A percentile compares a stretch with the other conserved stretches of the same genome.
Conservation (phyloP, 352 stramenopile species). For the Discostella stelligera region DNA sequence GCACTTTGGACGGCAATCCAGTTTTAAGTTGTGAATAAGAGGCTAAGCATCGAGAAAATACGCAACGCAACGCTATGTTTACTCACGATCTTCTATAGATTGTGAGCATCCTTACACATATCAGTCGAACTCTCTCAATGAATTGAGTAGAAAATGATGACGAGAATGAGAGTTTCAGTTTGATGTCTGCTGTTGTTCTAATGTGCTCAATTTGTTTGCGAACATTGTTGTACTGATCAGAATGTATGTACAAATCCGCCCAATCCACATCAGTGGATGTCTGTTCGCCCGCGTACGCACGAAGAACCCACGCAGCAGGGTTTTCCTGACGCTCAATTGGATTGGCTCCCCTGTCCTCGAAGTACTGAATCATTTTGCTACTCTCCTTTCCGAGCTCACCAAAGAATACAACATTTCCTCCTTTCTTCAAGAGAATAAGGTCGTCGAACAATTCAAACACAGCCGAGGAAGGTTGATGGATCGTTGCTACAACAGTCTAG, state of each 20-base stretch:
- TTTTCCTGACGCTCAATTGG: constrained; percentile 85
- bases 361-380: constrained; percentile 85
- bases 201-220: constrained; percentile 33
- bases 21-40: constrained; percentile 68
- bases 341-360: constrained; percentile 71
- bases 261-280: constrained; percentile 37
- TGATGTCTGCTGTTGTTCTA: not conserved
- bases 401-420: constrained; percentile 87
- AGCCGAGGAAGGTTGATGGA: constrained; percentile 85
- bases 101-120: constrained; percentile 33
- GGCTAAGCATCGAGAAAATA: constrained; percentile 45
- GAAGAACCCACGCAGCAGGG: constrained; percentile 88
- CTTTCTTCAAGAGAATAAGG: constrained; percentile 85
- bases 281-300: constrained; percentile 12
- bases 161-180: constrained; percentile 26
- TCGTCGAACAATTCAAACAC: constrained; percentile 86
- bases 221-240: constrained; percentile 26
- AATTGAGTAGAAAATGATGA: constrained; percentile 36
- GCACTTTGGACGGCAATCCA: constrained; percentile 27
- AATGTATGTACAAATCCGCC: constrained; percentile 34
- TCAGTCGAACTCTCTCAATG: constrained; percentile 30
- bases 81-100: constrained; percentile 62
- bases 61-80: constrained; percentile 20
- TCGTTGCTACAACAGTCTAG: constrained; percentile 86
- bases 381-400: constrained; percentile 84